Conservation (phyloP, 345 rosid genomes). For the Populus alba region DNA sequence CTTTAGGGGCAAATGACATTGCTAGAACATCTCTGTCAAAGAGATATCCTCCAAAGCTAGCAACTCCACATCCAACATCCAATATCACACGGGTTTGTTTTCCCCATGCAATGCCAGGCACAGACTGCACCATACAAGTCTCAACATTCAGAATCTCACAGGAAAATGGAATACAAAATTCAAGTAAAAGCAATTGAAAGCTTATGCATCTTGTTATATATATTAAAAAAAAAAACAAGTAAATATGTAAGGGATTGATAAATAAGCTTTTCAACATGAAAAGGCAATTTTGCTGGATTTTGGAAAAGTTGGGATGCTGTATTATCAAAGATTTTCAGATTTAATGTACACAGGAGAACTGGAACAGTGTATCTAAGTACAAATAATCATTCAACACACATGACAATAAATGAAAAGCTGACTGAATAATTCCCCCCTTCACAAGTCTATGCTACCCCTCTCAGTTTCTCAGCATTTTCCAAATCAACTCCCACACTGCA, state of each 20-base stretch:
- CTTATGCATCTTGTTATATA: neutral
- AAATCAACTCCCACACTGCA: neutral
- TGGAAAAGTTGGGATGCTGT: neutral
- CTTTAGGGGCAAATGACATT: slow-evolving; percentile 98
- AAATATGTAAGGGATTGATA: neutral
- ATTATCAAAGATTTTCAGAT: too few species aligned
- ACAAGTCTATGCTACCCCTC: neutral
- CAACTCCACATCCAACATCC: slow-evolving; percentile 99
- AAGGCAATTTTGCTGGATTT: neutral
- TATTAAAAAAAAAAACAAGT: neutral
- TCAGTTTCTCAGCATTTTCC: neutral
- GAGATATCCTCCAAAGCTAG: slow-evolving; percentile 95
- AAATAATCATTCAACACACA: neutral
- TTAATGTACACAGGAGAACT: neutral
- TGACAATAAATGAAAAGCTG: neutral
- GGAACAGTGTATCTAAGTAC: neutral
- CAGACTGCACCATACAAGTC: slow-evolving; percentile 52
- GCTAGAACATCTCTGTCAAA: slow-evolving; percentile 81
- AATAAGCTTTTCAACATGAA: neutral
- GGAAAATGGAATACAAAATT: neutral
- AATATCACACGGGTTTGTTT: slow-evolving; percentile 72
- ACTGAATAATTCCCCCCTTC: neutral
- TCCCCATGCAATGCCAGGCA: slow-evolving; percentile 81
- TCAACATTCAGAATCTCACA: slow-evolving; percentile 12
- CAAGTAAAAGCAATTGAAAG: neutral